Evolutionary conservation across 441 rosid species (phyloP), one percentile per base, ranked within the genome.

Genomic region (Gossypium aridum): DNA sequence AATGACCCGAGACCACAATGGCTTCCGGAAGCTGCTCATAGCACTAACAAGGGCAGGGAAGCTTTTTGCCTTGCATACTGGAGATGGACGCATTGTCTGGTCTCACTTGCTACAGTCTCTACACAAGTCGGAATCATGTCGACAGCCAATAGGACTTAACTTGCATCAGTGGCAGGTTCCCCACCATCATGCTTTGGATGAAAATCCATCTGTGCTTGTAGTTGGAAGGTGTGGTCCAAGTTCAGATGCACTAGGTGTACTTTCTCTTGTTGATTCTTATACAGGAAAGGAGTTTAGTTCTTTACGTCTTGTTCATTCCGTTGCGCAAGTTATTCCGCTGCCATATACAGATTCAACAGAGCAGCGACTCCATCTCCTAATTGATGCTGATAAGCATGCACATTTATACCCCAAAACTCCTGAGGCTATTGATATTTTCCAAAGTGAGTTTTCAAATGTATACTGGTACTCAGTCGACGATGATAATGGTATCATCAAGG

Each of bases 101-200:
- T 94, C 98, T 71, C 74, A 83, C 60, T 86, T 96, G 25, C 75
- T 94, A 49, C 86, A 66, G 34, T 89, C 93, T 75, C 82, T 86
- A 7, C 90, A 82, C 78, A 83, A 87, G 79, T 89, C 97, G 73
- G 90, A 85, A 73, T 28, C 81, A 7, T 94, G 97, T 80, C 82
- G 77, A 75, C 79, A 73, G 65, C 97, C 94, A 53, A 82, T 72
- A 43, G 90, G 91, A 66, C 78, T 94, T 64, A 89, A 84, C 77
- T 55, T 96, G 79, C 90, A 88, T 74, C 93, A 87, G 76, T 96
- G 99, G 98, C 98, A 90, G 84, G 87, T 92, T 65, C 98, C 99
- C 71, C 99, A 96, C 87, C 98, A 96, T 79, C 97, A 92, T 81
- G 99, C 98, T 7, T 23, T 96, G 97, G 98, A 92, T 84, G 87